Evolutionary conservation across 2,329 filamentous ascomycete genomes (phyloP), one percentile per base, ranked within the genome.

Genomic region (Fusarium sp.): DNA sequence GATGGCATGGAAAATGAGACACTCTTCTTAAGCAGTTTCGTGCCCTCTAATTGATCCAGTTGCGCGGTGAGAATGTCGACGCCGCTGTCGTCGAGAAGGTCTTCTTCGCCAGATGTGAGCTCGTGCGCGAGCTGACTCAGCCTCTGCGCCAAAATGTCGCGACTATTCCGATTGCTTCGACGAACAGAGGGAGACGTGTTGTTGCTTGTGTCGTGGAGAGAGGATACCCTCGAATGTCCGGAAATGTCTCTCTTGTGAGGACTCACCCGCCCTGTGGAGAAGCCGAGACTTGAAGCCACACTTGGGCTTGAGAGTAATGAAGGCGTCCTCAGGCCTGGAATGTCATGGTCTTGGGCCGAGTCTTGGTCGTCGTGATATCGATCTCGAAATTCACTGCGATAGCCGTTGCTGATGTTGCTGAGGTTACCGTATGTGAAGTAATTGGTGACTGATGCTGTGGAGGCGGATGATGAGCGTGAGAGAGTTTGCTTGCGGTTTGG

Each of bases 61-160:
- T 79, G 77, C 40, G 79, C 76, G 34, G 81, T 76, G 58, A 80
- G 77, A 21, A 68, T 67, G n/a, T 74, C 74, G 47, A 82, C 69
- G 32, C 74, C 74, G 24, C 73, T 67, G 53, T 81, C 79, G 45
- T 81, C 77, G 19, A 78, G 73, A 20, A 70, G 63, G 50, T 77
- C 76, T 57, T 73, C 71, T 49, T 75, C 73, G 52, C 72, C 73
- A 54, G 73, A 72, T 20, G 77, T 74, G 46, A 81, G 76, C 50
- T 78, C 77, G 63, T 78, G 77, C 6, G 79, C 78, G 26, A 81
- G 77, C 43, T 79, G 75, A 52, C 75, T 78, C 32, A 81, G 69
- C 19, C 79, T 77, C 56, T 76, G 71, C 12, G 85, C 80, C 52
- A 87, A 79, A 23, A 82, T 79, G 62, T 85, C 67, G 28, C 72